phyloP scores from a whole-genome alignment of 352 stramenopile genomes.

The Pythium myriotylum region DNA sequence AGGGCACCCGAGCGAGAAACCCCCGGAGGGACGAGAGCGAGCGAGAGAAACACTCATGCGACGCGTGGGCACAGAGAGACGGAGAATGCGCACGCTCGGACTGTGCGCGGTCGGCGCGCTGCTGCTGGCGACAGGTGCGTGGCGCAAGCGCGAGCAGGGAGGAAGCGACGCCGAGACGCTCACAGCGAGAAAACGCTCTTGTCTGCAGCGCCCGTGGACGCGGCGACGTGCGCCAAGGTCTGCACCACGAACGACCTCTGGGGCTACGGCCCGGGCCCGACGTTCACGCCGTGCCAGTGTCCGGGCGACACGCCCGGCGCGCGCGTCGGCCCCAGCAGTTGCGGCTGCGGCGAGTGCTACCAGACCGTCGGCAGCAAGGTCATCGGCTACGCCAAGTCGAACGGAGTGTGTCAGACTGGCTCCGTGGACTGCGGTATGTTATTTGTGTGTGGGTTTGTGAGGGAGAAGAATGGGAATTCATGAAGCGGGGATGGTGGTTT shows the following conservation, averaged over 20 bases:
- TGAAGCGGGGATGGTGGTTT: no score
- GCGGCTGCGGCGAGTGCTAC: slow-evolving; percentile 23
- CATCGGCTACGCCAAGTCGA: not conserved
- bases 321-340: slow-evolving; percentile 15
- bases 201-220: slow-evolving; percentile 3
- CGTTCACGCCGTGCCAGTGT: slow-evolving; percentile 6
- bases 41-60: no score
- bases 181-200: no score
- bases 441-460: not conserved
- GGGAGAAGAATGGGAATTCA: no score
- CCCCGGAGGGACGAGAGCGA: no score
- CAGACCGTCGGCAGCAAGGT: not conserved
- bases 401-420: slow-evolving; percentile 11
- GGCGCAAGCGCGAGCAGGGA: no score
- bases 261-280: not conserved
- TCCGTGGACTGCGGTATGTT: slow-evolving; percentile 21
- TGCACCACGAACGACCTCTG: slow-evolving; percentile 12
- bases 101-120: no score
- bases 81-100: no score
- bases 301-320: not conserved
- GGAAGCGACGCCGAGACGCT: no score
- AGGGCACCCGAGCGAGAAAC: no score
- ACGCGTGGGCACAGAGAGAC: no score
- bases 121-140: no score
- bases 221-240: slow-evolving; percentile 8